Evolutionary conservation across 169 alveolate species (phyloP).

Genomic region (Eimeria necatrix): DNA sequence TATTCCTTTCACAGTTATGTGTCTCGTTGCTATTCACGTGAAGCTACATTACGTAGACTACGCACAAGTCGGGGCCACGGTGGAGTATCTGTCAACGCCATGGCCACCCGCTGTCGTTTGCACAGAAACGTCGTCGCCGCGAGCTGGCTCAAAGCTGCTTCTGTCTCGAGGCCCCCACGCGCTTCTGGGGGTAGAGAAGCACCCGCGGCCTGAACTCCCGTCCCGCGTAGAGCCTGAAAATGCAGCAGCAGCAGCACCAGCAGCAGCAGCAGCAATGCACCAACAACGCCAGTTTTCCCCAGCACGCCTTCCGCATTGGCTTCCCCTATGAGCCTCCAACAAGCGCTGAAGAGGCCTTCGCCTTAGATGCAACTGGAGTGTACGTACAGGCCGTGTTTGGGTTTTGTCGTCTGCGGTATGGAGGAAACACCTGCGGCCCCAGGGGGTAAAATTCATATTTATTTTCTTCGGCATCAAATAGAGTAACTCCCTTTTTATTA

Average conservation of each 20-base stretch:
- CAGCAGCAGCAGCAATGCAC: not conserved
- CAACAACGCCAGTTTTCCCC: too few relatives aligned
- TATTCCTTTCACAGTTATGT: too few relatives aligned
- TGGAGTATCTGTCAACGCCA: too few relatives aligned
- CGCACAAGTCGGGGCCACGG: not conserved
- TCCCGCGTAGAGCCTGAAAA: not conserved
- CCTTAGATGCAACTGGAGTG: not conserved
- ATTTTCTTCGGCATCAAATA: slow-evolving; percentile 54
- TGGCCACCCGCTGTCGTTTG: not conserved
- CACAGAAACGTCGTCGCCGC: not conserved
- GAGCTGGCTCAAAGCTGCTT: not conserved
- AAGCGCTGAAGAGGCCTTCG: too few relatives aligned
- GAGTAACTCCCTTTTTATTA: not conserved
- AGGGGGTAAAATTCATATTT: slow-evolving; percentile 14
- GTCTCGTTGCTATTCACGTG: too few relatives aligned
- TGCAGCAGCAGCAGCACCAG: slow-evolving; percentile 8
- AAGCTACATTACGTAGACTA: too few relatives aligned
- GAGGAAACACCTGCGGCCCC: slow-evolving; percentile 48
- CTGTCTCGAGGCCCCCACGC: not conserved
- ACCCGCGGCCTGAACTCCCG: not conserved
- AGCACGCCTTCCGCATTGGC: too few relatives aligned
- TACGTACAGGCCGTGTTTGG: not conserved
- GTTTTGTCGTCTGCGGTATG: slow-evolving; percentile 35
- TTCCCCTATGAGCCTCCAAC: too few relatives aligned
- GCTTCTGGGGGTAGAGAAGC: not conserved